These are phyloP conservation scores for Liriodendron chinense DNA, from an alignment of 164 flowering plant genomes.

Conservation along the genomic window DNA sequence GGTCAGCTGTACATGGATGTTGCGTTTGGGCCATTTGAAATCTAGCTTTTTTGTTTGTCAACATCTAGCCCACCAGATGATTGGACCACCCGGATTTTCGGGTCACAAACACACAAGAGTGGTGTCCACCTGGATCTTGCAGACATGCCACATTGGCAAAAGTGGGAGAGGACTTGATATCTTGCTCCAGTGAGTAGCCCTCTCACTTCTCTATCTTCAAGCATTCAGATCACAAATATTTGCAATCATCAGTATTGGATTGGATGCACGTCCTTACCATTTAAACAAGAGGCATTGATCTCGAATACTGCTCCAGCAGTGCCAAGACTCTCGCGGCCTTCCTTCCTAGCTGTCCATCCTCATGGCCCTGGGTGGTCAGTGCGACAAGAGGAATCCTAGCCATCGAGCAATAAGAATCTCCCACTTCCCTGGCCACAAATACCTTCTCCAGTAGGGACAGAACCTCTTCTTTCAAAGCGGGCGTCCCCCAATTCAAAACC, in stretches of 20 bases:
- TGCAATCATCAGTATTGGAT: no score
- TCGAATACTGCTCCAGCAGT: slow-evolving; percentile 54
- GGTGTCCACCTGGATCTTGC: no score
- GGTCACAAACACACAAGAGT: no score
- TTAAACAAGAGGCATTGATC: slow-evolving; percentile 36
- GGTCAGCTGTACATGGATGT: no score
- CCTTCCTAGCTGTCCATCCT: slow-evolving; percentile 35
- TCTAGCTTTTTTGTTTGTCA: no score
- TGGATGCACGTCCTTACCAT: slow-evolving; percentile 15
- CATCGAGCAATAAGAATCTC: slow-evolving; percentile 36
- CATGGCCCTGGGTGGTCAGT: slow-evolving; percentile 40
- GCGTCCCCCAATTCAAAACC: slow-evolving; percentile 51
- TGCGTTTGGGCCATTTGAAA: no score
- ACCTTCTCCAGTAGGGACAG: slow-evolving; percentile 54
- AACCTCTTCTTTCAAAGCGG: slow-evolving; percentile 50
- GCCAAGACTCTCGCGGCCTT: slow-evolving; percentile 42
- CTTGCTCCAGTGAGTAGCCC: no score
- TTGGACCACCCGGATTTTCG: no score
- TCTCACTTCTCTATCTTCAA: not conserved
- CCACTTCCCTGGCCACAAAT: slow-evolving; percentile 49
- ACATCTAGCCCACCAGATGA: no score
- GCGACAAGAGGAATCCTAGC: slow-evolving; percentile 39
- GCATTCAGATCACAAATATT: not conserved
- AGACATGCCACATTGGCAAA: no score
- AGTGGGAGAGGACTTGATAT: no score